Evolutionary conservation across 2,329 filamentous ascomycete species (phyloP), one percentile per base, ranked within the genome.

Genomic region (Grosmannia serpens): DNA sequence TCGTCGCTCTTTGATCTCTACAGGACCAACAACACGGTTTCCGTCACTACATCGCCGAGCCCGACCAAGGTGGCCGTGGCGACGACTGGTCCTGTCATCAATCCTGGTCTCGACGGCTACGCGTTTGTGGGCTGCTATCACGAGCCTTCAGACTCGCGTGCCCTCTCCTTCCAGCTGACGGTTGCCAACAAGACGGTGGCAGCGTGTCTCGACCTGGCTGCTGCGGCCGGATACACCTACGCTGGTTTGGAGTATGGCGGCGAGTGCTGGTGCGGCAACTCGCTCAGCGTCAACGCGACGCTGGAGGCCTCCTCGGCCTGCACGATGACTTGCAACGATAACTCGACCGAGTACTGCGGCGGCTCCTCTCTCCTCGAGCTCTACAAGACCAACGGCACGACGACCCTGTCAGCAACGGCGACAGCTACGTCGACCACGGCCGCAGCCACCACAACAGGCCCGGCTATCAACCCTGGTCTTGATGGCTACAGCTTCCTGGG

Each of bases 241-340:
- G 80, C 74, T 68, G 78, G 74, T 2, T 75, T 77, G 9, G 77
- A 81, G 63, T 81, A 77, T 61, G 76, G 77, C 13, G 70, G 75
- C 27, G 77, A 81, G 66, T 60, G 59, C n/a, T 60, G 59, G 59
- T 33, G 29, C 10, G 59, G 15, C 52, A 62, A 66, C 27, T 26
- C 58, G 2, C 52, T 71, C 29, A 62, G 54, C 4, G 52, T 61
- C n/a, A 61, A 60, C 6, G 59, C 65, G n/a, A 60, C 62, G 10
- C 55, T 62, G 27, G 62, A 63, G 7, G 49, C 64, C 15, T 51
- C 57, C 10, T 60, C 60, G 1, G 65, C 66, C n/a, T 71, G 70
- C 53, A 65, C 58, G 49, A 65, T 67, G 60, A 38, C 59, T 13
- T 67, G 65, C 50, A 59, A 58, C 33, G 66, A 65, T 41, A 57